Evolutionary conservation across 1,284 basidiomycete species (phyloP), one percentile per base, ranked within the genome.

Genomic region (Austroboletus olivaceoglutinosus): DNA sequence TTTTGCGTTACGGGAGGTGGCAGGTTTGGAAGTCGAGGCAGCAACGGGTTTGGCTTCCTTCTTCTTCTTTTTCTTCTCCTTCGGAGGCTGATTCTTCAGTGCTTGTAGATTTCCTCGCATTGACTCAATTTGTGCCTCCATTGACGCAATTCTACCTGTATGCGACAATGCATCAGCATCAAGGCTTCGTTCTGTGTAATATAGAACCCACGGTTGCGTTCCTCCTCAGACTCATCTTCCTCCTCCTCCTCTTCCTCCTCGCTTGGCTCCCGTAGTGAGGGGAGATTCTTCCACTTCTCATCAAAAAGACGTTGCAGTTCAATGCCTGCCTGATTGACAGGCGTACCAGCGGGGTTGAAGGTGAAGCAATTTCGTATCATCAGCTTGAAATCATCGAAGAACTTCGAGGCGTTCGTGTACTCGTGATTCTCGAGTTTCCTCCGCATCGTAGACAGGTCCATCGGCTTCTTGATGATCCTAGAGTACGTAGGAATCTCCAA

Each of bases 281-380:
- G 93, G 30, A 96, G 71, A 43, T 74, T 75, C 64, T 81, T 81
- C 91, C 91, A 95, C 72, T 95, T 97, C 58, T 93, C 90, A 50
- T 95, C 86, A 72, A 98, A 99, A 22, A 94, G 70, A 34, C 82
- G 80, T 66, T 94, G 85, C 21, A 98, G 74, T 48, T 91, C 83
- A 44, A 83, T 79, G 9, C 92, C 94, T 19, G 91, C 87, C 50
- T 84, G 79, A 64, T 93, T 86, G 46, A 99, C 96, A 33, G 86
- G 82, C 19, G 93, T 91, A 29, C 88, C 91, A 8, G 84, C 77
- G 7, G 93, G 93, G 62, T 99, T 99, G 78, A 96, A 99, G 2
- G 80, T 76, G 67, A 89, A 88, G 67, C 95, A 98, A 69, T 99
- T 99, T 52, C 84, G 80, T 63, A 98, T 88, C 85, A 99, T 92